These are phyloP conservation scores for Suillus paluster DNA, from an alignment of 768 basidiomycete species.

Conservation along the genomic window DNA sequence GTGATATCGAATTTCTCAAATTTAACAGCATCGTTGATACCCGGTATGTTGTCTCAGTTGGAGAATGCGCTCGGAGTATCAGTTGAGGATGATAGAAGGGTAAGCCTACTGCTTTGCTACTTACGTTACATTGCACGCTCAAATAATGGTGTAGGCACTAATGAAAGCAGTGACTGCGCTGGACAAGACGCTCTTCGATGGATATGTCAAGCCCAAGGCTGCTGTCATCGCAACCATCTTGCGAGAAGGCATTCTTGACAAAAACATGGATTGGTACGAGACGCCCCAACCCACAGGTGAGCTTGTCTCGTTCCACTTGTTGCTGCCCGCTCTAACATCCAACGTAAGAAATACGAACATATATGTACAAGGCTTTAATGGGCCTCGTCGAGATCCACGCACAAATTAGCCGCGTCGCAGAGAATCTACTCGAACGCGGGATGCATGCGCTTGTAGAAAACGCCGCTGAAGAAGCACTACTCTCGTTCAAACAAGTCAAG, in stretches of 20 bases:
- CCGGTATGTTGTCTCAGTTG: slow-evolving; percentile 79
- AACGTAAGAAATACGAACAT: slow-evolving; percentile 84
- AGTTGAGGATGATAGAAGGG: slow-evolving; percentile 74
- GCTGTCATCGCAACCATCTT: slow-evolving; percentile 67
- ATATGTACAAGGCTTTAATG: slow-evolving; percentile 89
- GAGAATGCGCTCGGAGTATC: slow-evolving; percentile 75
- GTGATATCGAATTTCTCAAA: slow-evolving; percentile 89
- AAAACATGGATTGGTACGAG: slow-evolving; percentile 91
- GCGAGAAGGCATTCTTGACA: slow-evolving; percentile 77
- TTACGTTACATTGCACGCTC: background rate
- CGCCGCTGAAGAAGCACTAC: slow-evolving; percentile 80
- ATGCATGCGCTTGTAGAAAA: slow-evolving; percentile 82
- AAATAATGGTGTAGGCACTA: slow-evolving; percentile 54
- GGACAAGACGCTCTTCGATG: slow-evolving; percentile 88
- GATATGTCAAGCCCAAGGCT: slow-evolving; percentile 85
- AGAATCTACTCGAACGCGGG: slow-evolving; percentile 80
- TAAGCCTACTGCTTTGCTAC: slow-evolving; percentile 31
- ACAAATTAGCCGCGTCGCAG: slow-evolving; percentile 82
- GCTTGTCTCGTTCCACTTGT: slow-evolving; percentile 21
- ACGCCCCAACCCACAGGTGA: slow-evolving; percentile 90
- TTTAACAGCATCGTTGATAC: slow-evolving; percentile 70
- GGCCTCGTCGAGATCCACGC: slow-evolving; percentile 91
- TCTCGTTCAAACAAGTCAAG: slow-evolving; percentile 86
- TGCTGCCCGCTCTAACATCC: slow-evolving; percentile 15
- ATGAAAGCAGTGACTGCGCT: slow-evolving; percentile 80